These are phyloP conservation scores for Ophiostoma quercus DNA, from an alignment of 2,329 filamentous ascomycete species.

Conservation along the genomic window DNA sequence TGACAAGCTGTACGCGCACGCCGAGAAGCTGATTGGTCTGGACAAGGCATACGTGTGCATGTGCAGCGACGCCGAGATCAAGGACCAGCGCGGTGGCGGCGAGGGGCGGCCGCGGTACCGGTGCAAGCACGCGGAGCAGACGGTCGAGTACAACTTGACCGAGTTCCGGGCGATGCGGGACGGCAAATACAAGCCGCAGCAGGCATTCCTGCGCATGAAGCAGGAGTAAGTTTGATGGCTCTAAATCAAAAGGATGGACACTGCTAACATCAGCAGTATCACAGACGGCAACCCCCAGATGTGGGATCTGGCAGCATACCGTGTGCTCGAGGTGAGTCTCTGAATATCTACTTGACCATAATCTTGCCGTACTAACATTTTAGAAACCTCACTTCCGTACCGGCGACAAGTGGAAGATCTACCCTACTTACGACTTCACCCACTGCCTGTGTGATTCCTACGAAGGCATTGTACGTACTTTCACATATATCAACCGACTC, in stretches of 20 bases:
- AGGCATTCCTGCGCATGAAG: slow-evolving; percentile 90
- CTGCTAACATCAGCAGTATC: slow-evolving; percentile 20
- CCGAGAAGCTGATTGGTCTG: slow-evolving; percentile 72
- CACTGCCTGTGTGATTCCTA: slow-evolving; percentile 90
- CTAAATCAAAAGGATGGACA: neutral
- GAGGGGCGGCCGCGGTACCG: slow-evolving; percentile 66
- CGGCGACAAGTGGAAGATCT: slow-evolving; percentile 81
- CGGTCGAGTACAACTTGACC: slow-evolving; percentile 63
- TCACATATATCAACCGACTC: too few species aligned
- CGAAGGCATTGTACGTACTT: slow-evolving; percentile 58
- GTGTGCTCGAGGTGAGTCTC: slow-evolving; percentile 53
- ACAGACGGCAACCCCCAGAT: slow-evolving; percentile 36
- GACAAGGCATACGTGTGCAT: slow-evolving; percentile 80
- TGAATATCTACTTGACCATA: too few species aligned
- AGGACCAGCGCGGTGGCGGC: slow-evolving; percentile 75
- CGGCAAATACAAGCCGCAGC: slow-evolving; percentile 79
- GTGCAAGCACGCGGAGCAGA: slow-evolving; percentile 72
- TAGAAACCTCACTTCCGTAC: slow-evolving; percentile 67
- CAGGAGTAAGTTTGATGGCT: slow-evolving; percentile 42
- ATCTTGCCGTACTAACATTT: neutral
- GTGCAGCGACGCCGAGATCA: slow-evolving; percentile 76
- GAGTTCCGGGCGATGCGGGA: slow-evolving; percentile 90
- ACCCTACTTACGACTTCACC: slow-evolving; percentile 90
- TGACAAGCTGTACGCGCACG: slow-evolving; percentile 77
- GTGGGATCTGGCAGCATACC: slow-evolving; percentile 93